Base-by-base conservation (phyloP, 306 rosid species). In the Casuarina glauca region DNA sequence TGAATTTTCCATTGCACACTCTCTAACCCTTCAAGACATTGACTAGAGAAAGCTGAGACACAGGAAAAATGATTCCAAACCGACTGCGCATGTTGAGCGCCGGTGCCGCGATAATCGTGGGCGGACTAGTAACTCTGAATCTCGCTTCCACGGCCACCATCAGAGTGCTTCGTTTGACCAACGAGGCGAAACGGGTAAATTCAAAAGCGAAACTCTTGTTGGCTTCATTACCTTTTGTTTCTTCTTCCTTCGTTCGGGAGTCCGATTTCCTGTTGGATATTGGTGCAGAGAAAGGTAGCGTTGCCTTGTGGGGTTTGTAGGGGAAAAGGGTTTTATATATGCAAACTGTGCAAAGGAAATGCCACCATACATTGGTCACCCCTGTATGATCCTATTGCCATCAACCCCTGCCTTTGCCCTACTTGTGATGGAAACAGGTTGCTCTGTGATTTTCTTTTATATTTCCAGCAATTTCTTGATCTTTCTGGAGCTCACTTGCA, bases 391-490 rank as follows among this genome's bases (percentile, higher is more conserved):
- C 99, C 99, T 15, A 60, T 96, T 76, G 97, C 94, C 76, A 88
- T 96, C 74, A 96, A 93, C 81, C 98, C 99, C 0, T 96, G 98
- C 63, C 84, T 93, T 61, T 96, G 99, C 81, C 97, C 97, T 35
- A 91, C 99, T 53, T 96, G 98, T 45, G 99, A 96, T 26, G 97
- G 99, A 63, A 91, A 91, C 85, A 87, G 99, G 99, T 95, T 81
- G 4, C 79, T 3, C 48, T 57, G 26, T n/a, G 44, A 19, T 72
- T 12, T 74, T 35, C 42, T 43, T 6, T 46, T 42, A 26, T 67
- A 11, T 3, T 54, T 46, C 44, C 2, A 17, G 74, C 52, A 39
- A n/a, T 32, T 46, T 19, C 50, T 60, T 16, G 49, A 5, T 58
- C 4, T 6, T 66, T 42, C 7, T 66, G 9, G 26, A 41, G 71